Conservation (phyloP, 768 basidiomycete genomes). For the Collybia mongolica region DNA sequence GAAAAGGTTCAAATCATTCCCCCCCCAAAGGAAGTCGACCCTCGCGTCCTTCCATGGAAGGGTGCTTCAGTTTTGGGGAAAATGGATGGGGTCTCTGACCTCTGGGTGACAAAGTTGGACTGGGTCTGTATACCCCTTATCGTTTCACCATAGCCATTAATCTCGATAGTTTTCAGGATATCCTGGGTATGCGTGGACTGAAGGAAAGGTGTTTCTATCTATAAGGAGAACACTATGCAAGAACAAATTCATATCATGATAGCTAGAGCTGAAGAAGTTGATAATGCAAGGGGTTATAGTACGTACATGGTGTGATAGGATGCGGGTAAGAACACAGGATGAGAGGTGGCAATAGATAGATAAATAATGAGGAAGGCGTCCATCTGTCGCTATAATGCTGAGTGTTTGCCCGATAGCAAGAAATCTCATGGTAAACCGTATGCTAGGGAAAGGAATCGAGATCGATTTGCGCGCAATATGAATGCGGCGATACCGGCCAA, state of each 20-base stretch:
- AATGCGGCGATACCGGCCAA: not conserved
- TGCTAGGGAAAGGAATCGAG: slow-evolving; percentile 11
- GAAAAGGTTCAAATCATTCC: slow-evolving; percentile 90
- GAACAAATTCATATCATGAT: too few species aligned
- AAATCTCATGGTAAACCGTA: slow-evolving; percentile 3
- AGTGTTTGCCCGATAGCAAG: too few species aligned
- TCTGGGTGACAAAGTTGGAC: slow-evolving; percentile 86
- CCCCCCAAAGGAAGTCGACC: slow-evolving; percentile 93
- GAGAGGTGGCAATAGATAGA: not conserved
- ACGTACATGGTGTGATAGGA: not conserved
- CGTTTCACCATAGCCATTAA: not conserved
- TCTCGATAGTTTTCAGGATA: slow-evolving; percentile 44
- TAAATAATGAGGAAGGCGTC: not conserved
- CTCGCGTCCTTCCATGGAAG: slow-evolving; percentile 90
- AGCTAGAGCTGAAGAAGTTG: too few species aligned
- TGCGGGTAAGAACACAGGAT: not conserved
- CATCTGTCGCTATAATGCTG: not conserved
- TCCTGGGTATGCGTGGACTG: slow-evolving; percentile 76
- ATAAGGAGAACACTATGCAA: slow-evolving; percentile 25
- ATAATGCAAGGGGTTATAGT: too few species aligned
- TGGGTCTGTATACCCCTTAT: slow-evolving; percentile 58
- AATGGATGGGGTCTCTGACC: slow-evolving; percentile 85
- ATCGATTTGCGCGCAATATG: slow-evolving; percentile 10
- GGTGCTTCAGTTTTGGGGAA: slow-evolving; percentile 89
- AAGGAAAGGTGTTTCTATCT: slow-evolving; percentile 84